Conservation (phyloP, 495 filamentous ascomycete species). For the Talaromyces proteolyticus region DNA sequence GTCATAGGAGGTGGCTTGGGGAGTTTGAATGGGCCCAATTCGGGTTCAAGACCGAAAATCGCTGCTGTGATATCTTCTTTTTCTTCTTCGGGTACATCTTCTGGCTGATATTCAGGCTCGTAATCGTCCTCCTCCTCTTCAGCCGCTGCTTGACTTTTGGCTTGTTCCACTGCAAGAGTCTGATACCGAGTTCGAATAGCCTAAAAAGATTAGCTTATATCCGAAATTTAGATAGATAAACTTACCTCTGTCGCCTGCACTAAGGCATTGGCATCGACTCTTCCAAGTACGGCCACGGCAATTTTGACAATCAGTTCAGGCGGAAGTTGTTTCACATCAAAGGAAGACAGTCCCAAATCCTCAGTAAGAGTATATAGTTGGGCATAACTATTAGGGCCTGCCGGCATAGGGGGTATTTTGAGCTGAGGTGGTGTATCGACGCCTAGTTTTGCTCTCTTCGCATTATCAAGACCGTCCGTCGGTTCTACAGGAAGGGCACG, state of each 20-base stretch:
- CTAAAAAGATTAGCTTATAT: slow-evolving; percentile 10
- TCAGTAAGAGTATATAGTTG: slow-evolving; percentile 79
- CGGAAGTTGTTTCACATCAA: slow-evolving; percentile 77
- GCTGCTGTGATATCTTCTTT: slow-evolving; percentile 59
- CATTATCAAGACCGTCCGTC: slow-evolving; percentile 59
- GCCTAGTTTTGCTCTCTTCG: slow-evolving; percentile 65
- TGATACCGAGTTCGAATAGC: slow-evolving; percentile 43
- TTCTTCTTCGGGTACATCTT: slow-evolving; percentile 65
- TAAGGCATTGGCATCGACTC: slow-evolving; percentile 56
- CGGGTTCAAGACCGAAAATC: slow-evolving; percentile 40
- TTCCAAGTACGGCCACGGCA: slow-evolving; percentile 60
- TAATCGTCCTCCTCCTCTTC: slow-evolving; percentile 89
- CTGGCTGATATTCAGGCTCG: slow-evolving; percentile 73
- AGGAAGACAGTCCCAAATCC: slow-evolving; percentile 64
- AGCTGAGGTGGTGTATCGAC: slow-evolving; percentile 44
- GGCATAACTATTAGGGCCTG: slow-evolving; percentile 68
- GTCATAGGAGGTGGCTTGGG: slow-evolving; percentile 71
- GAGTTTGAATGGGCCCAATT: slow-evolving; percentile 66
- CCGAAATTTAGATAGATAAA: not conserved
- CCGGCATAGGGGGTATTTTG: slow-evolving; percentile 58
- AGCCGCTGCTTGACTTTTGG: slow-evolving; percentile 31
- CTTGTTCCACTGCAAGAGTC: slow-evolving; percentile 36
- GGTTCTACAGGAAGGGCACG: slow-evolving; percentile 60
- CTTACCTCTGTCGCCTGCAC: slow-evolving; percentile 61
- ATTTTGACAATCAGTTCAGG: slow-evolving; percentile 70